Base-by-base conservation (phyloP, 352 stramenopile species). In the Phytopythium sindhum region DNA sequence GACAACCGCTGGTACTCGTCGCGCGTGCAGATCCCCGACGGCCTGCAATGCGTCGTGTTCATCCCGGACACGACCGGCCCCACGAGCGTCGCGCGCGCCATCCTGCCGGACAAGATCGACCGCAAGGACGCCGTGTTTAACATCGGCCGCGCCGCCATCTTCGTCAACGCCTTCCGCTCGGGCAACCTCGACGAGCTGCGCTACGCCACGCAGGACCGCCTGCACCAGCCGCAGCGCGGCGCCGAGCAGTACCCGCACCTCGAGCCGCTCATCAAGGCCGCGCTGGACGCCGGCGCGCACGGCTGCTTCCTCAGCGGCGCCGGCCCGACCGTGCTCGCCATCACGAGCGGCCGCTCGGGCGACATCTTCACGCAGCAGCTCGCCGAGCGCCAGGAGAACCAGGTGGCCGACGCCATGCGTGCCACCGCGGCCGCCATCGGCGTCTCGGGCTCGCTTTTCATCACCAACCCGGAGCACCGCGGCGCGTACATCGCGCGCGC, bases 361-460 rank as follows among this genome's bases (percentile, higher is more conserved):
- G 97, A 99, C 81, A 99, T 99, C 70, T 99, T 99, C 78, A 98
- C 97, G 56, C 97, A 99, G 77, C 78, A 96, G 57, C 66, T 91
- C n/a, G 81, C 82, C 59, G 88, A 96, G 68, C 80, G 88, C 50
- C 78, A 90, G 72, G 85, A 95, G 72, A 94, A 92, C 73, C 79
- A 87, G 63, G 97, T 99, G 31, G 97, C 97, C 35, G 90, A 97
- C 64, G 97, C 97, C 26, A 99, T 99, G 97, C 94, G 97, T 64
- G 69, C 94, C 68, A 90, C 86, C 10, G 97, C 97, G 1, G 81
- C 96, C 58, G 73, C 84, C 1, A 90, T 97, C 62, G 92, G 91
- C 57, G 91, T 99, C 41, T 82, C 97, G 12, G 97, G 97, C 57
- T 96, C 93, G 74, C 85, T 99, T 55, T 97, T 99, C 69, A 98